Evolutionary conservation across 371 early-diverging fungal genomes (phyloP).

Genomic region (Mucor piriformis): DNA sequence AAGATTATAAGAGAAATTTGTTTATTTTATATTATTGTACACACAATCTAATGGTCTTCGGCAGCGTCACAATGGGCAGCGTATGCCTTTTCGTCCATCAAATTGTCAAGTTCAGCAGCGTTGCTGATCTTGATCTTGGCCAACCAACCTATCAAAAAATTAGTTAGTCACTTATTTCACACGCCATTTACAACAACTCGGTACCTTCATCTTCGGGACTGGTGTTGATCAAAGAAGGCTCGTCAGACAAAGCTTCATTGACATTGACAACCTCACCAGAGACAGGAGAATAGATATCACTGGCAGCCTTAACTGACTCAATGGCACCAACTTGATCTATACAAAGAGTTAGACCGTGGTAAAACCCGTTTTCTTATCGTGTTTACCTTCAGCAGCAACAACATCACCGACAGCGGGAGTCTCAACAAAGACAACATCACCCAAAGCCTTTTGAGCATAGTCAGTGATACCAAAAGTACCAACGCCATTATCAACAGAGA

Average conservation of each 20-base stretch:
- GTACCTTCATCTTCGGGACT: conserved; percentile 79
- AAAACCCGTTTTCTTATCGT: not conserved
- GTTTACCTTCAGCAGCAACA: conserved; percentile 65
- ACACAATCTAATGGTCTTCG: conserved; percentile 21
- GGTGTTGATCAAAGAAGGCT: conserved; percentile 81
- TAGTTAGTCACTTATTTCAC: conserved; percentile 4
- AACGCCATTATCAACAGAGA: conserved; percentile 69
- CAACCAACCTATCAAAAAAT: conserved; percentile 78
- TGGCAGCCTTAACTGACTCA: conserved; percentile 96
- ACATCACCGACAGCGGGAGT: conserved; percentile 65
- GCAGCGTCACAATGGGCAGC: conserved; percentile 47
- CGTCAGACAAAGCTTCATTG: conserved; percentile 66
- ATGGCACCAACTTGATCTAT: conserved; percentile 82
- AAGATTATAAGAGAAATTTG: not conserved
- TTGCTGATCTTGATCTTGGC: conserved; percentile 85
- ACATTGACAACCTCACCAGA: conserved; percentile 81
- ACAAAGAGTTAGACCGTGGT: not conserved
- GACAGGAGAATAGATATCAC: conserved; percentile 91
- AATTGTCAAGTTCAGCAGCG: conserved; percentile 66
- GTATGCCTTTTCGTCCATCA: conserved; percentile 80
- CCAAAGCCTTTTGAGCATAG: conserved; percentile 89
- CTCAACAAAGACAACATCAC: conserved; percentile 96
- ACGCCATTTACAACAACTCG: conserved; percentile 6
- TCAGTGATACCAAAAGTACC: conserved; percentile 94
- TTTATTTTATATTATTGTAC: not conserved